Evolutionary conservation across 2,329 filamentous ascomycete species (phyloP).

Genomic region (Neospermospora avenae): DNA sequence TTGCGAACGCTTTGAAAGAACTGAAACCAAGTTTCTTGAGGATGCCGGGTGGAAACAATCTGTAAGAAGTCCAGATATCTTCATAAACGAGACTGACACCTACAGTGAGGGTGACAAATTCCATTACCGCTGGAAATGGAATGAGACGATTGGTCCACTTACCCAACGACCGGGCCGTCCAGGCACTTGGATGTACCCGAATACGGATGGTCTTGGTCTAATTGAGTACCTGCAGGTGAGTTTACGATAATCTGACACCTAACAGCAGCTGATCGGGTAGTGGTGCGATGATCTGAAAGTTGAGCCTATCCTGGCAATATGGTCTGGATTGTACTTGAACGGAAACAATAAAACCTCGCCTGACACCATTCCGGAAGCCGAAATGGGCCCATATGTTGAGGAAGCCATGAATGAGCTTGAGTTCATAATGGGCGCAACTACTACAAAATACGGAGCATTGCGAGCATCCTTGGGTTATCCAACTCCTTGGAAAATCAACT

Average conservation of each 20-base stretch:
- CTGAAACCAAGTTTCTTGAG: not conserved
- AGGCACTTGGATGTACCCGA: not conserved
- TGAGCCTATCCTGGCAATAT: not conserved
- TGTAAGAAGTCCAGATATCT: not conserved
- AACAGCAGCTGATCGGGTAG: too few species aligned
- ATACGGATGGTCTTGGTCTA: not conserved
- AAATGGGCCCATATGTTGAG: too few species aligned
- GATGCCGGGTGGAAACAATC: not conserved
- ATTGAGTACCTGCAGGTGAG: not conserved
- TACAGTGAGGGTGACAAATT: not conserved
- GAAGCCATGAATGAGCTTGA: too few species aligned
- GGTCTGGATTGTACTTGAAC: too few species aligned
- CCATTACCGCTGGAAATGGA: not conserved
- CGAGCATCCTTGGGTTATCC: not conserved
- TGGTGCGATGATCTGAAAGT: not conserved
- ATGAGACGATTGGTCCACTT: not conserved
- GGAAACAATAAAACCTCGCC: too few species aligned
- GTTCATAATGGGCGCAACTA: not conserved
- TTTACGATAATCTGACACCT: too few species aligned
- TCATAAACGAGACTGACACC: too few species aligned
- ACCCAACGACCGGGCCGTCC: not conserved
- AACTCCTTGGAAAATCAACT: not conserved
- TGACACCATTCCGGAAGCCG: too few species aligned
- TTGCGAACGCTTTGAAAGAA: not conserved
- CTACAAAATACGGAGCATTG: not conserved